phyloP scores from a whole-genome alignment of 164 flowering plant genomes.

The Vitis riparia region DNA sequence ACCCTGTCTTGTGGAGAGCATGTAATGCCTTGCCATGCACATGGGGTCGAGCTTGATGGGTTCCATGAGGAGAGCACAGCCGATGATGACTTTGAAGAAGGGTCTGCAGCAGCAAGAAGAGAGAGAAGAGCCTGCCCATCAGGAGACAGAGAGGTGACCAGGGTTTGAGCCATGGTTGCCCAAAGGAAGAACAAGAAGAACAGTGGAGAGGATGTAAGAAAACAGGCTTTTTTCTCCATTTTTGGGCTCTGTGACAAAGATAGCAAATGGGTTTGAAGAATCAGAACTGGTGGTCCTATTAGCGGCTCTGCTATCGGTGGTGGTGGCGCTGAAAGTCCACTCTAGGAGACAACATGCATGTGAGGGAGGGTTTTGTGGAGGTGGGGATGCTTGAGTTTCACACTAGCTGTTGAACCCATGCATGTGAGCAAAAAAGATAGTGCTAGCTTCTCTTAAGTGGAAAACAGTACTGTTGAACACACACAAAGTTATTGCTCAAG shows the following conservation, averaged over 20 bases:
- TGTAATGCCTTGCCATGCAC: slow-evolving; percentile 91
- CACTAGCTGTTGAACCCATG: slow-evolving; percentile 32
- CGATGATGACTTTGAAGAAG: slow-evolving; percentile 36
- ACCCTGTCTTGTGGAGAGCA: slow-evolving; percentile 83
- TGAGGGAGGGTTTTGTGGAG: slow-evolving; percentile 31
- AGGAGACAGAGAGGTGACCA: slow-evolving; percentile 51
- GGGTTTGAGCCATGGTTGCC: slow-evolving; percentile 7
- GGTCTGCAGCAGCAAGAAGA: slow-evolving; percentile 49
- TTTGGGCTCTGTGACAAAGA: background rate
- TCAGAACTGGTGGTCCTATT: background rate
- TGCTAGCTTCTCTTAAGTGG: background rate
- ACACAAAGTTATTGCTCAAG: background rate
- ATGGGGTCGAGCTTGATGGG: slow-evolving; percentile 71
- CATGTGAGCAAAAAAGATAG: slow-evolving; percentile 32
- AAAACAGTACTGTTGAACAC: background rate
- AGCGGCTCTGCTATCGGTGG: slow-evolving; percentile 18
- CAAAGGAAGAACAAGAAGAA: slow-evolving; percentile 21
- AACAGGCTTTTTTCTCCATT: slow-evolving; percentile 1
- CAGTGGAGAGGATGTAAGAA: slow-evolving; percentile 1
- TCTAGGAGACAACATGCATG: slow-evolving; percentile 60
- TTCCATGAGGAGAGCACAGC: slow-evolving; percentile 77
- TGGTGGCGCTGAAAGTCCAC: slow-evolving; percentile 24
- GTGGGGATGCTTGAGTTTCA: slow-evolving; percentile 47
- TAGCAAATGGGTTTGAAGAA: slow-evolving; percentile 6
- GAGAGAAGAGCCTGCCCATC: slow-evolving; percentile 91